phyloP scores from a whole-genome alignment of 2,329 filamentous ascomycete species.

The Penicillium sp. region DNA sequence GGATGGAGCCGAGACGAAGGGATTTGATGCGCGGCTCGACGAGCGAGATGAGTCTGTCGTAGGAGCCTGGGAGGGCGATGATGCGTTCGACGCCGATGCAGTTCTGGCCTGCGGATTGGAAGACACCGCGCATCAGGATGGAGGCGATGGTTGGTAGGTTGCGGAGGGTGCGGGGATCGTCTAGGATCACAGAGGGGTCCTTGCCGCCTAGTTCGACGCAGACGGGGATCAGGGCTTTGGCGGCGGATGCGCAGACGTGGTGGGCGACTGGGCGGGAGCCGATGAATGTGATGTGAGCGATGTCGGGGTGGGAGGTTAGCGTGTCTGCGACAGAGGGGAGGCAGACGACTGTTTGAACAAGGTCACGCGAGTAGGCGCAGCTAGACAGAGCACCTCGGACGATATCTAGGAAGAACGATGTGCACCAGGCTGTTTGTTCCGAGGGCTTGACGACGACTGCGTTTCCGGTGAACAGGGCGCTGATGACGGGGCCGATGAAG shows the following conservation, averaged over 20 bases:
- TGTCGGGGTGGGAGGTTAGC: conserved; percentile 78
- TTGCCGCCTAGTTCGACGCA: conserved; percentile 93
- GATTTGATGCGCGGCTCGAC: conserved; percentile 71
- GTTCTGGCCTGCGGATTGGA: conserved; percentile 94
- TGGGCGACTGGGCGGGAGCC: conserved; percentile 84
- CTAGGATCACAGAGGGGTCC: conserved; percentile 84
- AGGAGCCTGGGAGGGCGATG: conserved; percentile 73
- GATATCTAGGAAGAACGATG: conserved; percentile 75
- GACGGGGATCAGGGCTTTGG: conserved; percentile 80
- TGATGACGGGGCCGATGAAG: conserved; percentile 85
- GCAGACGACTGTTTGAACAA: conserved; percentile 83
- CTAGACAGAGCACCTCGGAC: conserved; percentile 74
- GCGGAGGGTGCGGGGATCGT: conserved; percentile 61
- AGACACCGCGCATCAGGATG: conserved; percentile 85
- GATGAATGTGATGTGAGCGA: conserved; percentile 93
- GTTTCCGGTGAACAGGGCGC: conserved; percentile 86
- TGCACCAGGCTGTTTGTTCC: conserved; percentile 93
- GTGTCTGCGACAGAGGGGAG: conserved; percentile 80
- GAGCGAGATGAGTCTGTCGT: conserved; percentile 67
- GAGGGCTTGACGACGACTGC: conserved; percentile 90
- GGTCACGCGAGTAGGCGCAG: conserved; percentile 76
- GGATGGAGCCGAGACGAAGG: conserved; percentile 71
- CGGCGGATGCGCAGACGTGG: conserved; percentile 80
- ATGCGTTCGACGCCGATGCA: conserved; percentile 96
- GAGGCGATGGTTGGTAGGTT: conserved; percentile 70